A percentile compares a stretch with the other conserved stretches of the same genome.
Evolutionary conservation across 192 early-diverging fungal species (phyloP).

Genomic region (Thoreauomyces humboldtii): DNA sequence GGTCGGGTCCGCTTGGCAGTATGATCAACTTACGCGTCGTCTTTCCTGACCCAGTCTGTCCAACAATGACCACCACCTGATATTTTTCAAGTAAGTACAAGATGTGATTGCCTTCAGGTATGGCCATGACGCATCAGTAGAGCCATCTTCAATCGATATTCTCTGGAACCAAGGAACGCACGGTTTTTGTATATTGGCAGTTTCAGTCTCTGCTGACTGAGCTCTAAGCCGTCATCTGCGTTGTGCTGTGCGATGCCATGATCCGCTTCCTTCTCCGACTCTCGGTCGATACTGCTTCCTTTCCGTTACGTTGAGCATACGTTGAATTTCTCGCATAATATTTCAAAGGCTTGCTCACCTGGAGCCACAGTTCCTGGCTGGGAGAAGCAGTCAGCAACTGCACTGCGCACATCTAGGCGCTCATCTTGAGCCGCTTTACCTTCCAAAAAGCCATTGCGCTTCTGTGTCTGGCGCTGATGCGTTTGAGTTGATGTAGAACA

Average conservation of each 20-base stretch:
- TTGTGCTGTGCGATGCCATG: conserved; percentile 43
- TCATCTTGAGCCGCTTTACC: too few species aligned
- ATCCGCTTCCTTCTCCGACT: conserved; percentile 57
- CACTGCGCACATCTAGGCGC: too few species aligned
- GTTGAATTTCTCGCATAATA: too few species aligned
- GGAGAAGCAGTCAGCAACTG: too few species aligned
- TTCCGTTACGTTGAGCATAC: too few species aligned
- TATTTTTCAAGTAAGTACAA: conserved; percentile 65
- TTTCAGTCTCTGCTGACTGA: conserved; percentile 20
- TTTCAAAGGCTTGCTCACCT: too few species aligned
- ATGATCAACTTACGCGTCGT: conserved; percentile 81
- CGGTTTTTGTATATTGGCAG: conserved; percentile 31
- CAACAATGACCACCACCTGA: conserved; percentile 71
- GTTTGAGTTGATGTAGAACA: too few species aligned
- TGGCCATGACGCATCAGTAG: background rate
- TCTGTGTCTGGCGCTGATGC: too few species aligned
- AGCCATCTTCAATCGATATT: background rate
- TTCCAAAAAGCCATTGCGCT: too few species aligned
- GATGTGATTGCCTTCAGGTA: conserved; percentile 46
- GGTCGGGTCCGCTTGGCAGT: background rate
- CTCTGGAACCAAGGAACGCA: too few species aligned
- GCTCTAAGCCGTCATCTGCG: conserved; percentile 12
- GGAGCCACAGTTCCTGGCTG: conserved; percentile 3
- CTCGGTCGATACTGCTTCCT: conserved; percentile 65
- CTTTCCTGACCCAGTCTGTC: conserved; percentile 79